Percentiles rank a stretch among this genome's conserved stretches.
phyloP scores from a whole-genome alignment of 106 monocot species.

The Narthecium ossifragum region DNA sequence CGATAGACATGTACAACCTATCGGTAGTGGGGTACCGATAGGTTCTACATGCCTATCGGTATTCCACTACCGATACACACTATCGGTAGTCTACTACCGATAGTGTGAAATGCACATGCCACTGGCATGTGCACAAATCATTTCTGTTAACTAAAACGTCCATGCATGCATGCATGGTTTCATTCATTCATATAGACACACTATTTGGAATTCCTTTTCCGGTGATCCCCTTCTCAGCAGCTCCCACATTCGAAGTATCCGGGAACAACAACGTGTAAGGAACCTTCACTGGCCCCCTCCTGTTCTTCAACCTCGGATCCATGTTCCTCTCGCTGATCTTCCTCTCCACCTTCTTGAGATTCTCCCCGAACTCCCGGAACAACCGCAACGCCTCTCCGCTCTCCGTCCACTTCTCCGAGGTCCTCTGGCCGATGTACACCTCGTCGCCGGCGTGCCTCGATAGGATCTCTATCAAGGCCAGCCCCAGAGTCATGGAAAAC shows the following conservation, averaged over 20 bases:
- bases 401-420: conserved; percentile 38
- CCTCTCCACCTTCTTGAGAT: conserved; percentile 44
- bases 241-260: conserved; percentile 18
- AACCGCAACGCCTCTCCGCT: conserved; percentile 26
- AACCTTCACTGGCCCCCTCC: conserved; percentile 45
- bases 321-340: conserved; percentile 45
- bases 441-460: conserved; percentile 55
- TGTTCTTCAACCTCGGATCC: conserved; percentile 35
- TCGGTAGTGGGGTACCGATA: too few relatives aligned
- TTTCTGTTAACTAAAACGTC: too few relatives aligned
- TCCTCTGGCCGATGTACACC: conserved; percentile 60
- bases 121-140: too few relatives aligned
- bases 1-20: too few relatives aligned
- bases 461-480: conserved; percentile 67
- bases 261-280: conserved; percentile 70
- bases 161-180: too few relatives aligned
- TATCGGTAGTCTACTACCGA: too few relatives aligned
- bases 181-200: conserved; percentile 40
- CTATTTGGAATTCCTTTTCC: conserved; percentile 72
- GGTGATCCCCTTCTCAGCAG: conserved; percentile 38
- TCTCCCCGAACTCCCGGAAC: conserved; percentile 39
- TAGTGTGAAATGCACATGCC: too few relatives aligned
- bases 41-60: too few relatives aligned
- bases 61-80: too few relatives aligned
- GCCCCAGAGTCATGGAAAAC: conserved; percentile 50